Percentiles rank a stretch among this genome's conserved stretches.
Conservation (phyloP, 495 filamentous ascomycete species). For the Apiosordaria backusii region DNA sequence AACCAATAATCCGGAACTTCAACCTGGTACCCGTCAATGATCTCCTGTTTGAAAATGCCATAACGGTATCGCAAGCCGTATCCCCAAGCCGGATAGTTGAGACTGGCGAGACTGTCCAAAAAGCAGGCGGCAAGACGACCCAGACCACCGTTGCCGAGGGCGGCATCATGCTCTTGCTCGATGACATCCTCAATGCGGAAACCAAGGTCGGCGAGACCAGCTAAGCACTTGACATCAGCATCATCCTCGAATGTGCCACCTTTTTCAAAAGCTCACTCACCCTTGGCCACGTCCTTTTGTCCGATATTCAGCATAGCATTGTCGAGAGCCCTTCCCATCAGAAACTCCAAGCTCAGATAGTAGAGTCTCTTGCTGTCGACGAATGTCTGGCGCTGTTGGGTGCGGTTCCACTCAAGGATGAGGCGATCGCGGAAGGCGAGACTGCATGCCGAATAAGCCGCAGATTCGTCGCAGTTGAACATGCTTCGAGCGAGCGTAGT, state of each 20-base stretch:
- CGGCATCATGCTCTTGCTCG: constrained; percentile 91
- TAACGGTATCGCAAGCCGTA: constrained; percentile 94
- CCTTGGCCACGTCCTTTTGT: constrained; percentile 76
- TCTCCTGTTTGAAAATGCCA: constrained; percentile 99
- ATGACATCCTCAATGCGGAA: constrained; percentile 98
- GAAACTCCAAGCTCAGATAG: constrained; percentile 92
- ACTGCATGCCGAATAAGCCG: constrained; percentile 85
- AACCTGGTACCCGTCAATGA: constrained; percentile 94
- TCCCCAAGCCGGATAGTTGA: constrained; percentile 96
- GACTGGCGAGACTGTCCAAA: constrained; percentile 87
- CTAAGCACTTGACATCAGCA: constrained; percentile 35
- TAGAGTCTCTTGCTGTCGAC: constrained; percentile 89
- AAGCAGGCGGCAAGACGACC: constrained; percentile 95
- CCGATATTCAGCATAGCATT: constrained; percentile 98
- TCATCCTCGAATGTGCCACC: constrained; percentile 11
- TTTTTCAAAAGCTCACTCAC: constrained; percentile 39
- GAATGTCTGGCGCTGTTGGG: constrained; percentile 92
- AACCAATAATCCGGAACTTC: constrained; percentile 99
- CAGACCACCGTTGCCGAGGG: constrained; percentile 91
- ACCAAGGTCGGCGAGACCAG: constrained; percentile 81
- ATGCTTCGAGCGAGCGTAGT: constrained; percentile 93
- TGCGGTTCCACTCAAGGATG: constrained; percentile 95
- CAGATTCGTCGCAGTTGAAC: constrained; percentile 96
- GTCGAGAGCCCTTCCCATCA: constrained; percentile 94
- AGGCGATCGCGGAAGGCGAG: constrained; percentile 90